Base-by-base conservation (phyloP, 257 asterid genomes). In the Salvia hispanica region DNA sequence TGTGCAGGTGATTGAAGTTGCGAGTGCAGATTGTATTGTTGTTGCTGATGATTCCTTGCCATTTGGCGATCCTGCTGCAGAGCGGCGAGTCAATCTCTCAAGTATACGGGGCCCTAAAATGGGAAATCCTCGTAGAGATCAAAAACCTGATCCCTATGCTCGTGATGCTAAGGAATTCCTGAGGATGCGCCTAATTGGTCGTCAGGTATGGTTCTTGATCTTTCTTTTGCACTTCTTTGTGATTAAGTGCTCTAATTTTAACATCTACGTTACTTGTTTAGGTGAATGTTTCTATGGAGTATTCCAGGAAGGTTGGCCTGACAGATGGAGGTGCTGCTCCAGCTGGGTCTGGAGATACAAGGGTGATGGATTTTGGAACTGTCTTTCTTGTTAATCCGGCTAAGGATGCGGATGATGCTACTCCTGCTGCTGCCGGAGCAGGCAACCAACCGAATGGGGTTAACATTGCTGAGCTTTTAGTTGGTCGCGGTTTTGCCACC, bases 231-330 rank as follows among this genome's bases (percentile, higher is more conserved):
- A 47, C 60, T 73, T 74, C 42, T 21, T 31, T 47, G 47, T 52
- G 11, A 42, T 58, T n/a, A 6, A 55, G 14, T 59, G 25, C 28
- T 39, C 47, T 54, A 73, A 50, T 67, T n/a, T 45, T 78, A 60
- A 64, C 48, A 47, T 58, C 37, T 60, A 48, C 28, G 58, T 34
- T 59, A 54, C 58, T 59, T 37, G 18, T 62, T 62, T 76, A 94
- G 99, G 99, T 91, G 79, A 72, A 85, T 71, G 97, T 91, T 77
- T 87, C 96, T 1, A 91, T 94, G 99, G 99, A 94, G 79, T 94
- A 94, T 72, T 94, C 96, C 39, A 78, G 99, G 76, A 94, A 91
- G 81, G 90, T 93, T 48, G 61, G 63, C 77, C 45, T 87, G 72
- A 78, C 80, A 55, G 99, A 91, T 60, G 99, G 96, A 15, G 74